phyloP scores from a whole-genome alignment of 139 green algal species.

The Chlorella sp. region DNA sequence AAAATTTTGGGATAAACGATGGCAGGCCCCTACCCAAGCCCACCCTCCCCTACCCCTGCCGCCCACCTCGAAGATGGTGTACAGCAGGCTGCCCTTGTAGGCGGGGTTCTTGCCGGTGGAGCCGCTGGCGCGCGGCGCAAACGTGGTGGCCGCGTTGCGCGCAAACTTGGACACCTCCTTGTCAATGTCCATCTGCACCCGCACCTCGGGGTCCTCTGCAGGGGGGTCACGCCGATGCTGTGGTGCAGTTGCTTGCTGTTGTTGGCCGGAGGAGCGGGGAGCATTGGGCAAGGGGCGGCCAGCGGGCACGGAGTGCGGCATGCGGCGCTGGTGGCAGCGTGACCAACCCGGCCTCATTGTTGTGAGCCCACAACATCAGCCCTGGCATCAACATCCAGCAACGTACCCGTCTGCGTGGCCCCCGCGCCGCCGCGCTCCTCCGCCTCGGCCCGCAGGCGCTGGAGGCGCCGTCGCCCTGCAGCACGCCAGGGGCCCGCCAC shows the following conservation, averaged over 20 bases:
- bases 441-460: constrained; percentile 12
- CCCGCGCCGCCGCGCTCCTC: not conserved
- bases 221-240: not conserved
- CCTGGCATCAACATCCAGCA: not conserved
- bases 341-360: no score
- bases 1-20: not conserved
- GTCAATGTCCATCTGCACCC: not conserved
- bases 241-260: no score
- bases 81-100: constrained; percentile 74
- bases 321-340: not conserved
- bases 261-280: no score
- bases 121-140: constrained; percentile 82
- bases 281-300: no score
- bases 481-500: not conserved
- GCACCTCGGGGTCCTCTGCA: not conserved
- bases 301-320: no score
- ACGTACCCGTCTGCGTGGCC: constrained; percentile 9
- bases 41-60: not conserved
- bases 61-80: constrained; percentile 75
- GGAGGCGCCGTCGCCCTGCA: not conserved
- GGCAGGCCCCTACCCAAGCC: not conserved
- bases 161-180: constrained; percentile 56
- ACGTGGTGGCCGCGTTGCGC: constrained; percentile 78
- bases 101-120: constrained; percentile 87
- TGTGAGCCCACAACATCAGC: no score